phyloP scores from a whole-genome alignment of 495 filamentous ascomycete species.

The Acidiella bohemica region DNA sequence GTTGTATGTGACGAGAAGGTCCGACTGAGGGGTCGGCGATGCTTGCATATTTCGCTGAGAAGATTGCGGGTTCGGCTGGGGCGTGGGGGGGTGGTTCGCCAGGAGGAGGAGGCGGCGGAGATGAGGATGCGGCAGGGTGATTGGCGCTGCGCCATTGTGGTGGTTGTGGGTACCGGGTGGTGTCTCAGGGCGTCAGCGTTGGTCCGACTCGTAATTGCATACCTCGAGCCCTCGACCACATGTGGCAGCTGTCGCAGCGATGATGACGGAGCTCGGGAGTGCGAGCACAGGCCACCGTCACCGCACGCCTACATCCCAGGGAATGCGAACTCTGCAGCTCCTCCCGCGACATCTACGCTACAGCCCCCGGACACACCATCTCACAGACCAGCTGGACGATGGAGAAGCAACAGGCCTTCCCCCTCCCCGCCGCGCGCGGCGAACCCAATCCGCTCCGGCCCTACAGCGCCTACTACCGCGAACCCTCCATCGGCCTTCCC shows the following conservation, averaged over 20 bases:
- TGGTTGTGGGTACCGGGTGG: background rate
- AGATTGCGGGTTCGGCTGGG: background rate
- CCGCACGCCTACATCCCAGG: too few species aligned
- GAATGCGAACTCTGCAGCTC: too few species aligned
- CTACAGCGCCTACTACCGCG: slow-evolving; percentile 94
- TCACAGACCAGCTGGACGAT: too few species aligned
- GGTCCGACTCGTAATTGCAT: too few species aligned
- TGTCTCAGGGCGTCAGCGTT: too few species aligned
- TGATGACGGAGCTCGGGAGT: too few species aligned
- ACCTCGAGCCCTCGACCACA: too few species aligned
- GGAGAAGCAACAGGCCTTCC: slow-evolving; percentile 11
- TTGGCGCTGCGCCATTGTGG: slow-evolving; percentile 3
- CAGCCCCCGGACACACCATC: too few species aligned
- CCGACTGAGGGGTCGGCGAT: background rate
- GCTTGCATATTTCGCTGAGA: background rate
- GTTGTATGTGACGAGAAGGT: background rate
- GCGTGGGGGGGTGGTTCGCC: background rate
- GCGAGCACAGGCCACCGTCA: too few species aligned
- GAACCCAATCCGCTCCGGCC: slow-evolving; percentile 82
- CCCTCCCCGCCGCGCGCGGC: slow-evolving; percentile 31
- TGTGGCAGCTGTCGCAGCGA: too few species aligned
- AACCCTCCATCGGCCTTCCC: slow-evolving; percentile 56
- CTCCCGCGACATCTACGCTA: too few species aligned
- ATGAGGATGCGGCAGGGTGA: background rate
- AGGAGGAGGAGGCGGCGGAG: background rate